Conservation (phyloP, 306 rosid species). For the Ceratonia siliqua region DNA sequence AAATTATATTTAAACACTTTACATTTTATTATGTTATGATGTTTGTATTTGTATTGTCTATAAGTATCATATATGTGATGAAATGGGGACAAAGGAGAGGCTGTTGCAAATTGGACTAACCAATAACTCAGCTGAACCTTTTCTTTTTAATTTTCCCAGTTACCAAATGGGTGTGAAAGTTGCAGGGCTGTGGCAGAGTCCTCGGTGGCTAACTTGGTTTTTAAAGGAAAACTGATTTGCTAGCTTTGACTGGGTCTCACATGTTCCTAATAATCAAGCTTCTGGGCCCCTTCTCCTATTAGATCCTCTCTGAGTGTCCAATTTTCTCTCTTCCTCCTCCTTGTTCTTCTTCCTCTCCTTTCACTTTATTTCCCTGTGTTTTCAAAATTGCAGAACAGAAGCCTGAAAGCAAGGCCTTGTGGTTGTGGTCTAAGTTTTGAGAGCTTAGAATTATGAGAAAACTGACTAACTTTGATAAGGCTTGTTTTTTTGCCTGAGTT, state of each 20-base stretch:
- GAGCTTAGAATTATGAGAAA: not conserved
- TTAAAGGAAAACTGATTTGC: conserved; percentile 23
- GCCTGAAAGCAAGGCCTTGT: not conserved
- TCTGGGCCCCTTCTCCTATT: conserved; percentile 23
- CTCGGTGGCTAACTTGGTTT: conserved; percentile 19
- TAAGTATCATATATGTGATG: conserved; percentile 18
- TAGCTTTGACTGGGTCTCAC: conserved; percentile 36
- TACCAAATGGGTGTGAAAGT: conserved; percentile 29
- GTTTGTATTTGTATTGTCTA: too few species aligned
- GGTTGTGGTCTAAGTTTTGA: not conserved
- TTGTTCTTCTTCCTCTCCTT: not conserved
- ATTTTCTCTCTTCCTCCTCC: not conserved
- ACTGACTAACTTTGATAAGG: conserved; percentile 35
- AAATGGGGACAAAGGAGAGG: not conserved
- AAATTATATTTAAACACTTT: too few species aligned
- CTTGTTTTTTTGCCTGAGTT: conserved; percentile 30
- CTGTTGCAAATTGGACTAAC: not conserved
- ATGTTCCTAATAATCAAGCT: conserved; percentile 12
- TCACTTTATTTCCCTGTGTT: not conserved
- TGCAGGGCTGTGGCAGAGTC: conserved; percentile 31
- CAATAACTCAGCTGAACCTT: not conserved
- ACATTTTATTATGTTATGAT: too few species aligned
- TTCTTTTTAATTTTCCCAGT: conserved; percentile 6
- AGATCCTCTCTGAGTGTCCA: not conserved
- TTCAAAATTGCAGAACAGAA: conserved; percentile 5